Conservation (phyloP, 2,329 filamentous ascomycete species). For the Aspergillus unguis region DNA sequence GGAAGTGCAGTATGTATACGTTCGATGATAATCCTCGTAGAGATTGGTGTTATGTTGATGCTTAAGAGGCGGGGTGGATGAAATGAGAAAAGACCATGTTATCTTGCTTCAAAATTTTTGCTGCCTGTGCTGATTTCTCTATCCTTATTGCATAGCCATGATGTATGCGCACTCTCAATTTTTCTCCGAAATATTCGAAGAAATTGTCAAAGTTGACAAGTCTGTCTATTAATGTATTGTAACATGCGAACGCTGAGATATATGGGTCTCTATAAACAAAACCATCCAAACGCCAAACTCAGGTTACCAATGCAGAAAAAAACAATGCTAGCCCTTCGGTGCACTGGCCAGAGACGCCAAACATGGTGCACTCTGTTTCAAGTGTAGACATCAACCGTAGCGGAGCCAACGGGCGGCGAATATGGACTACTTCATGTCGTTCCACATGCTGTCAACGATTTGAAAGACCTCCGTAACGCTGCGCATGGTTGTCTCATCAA, state of each 20-base stretch:
- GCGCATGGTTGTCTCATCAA: conserved; percentile 70
- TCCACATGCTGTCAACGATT: conserved; percentile 78
- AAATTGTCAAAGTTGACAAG: too few relatives aligned
- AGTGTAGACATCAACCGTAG: too few relatives aligned
- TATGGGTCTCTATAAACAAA: not conserved
- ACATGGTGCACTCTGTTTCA: too few relatives aligned
- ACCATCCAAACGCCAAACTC: not conserved
- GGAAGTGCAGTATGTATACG: not conserved
- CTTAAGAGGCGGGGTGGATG: conserved; percentile 1
- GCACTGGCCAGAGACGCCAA: too few relatives aligned
- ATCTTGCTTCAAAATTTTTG: not conserved
- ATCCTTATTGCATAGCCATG: conserved; percentile 22
- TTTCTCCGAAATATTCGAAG: conserved; percentile 5
- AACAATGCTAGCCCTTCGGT: not conserved
- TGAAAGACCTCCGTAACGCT: conserved; percentile 89
- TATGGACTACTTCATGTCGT: conserved; percentile 49
- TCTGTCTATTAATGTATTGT: not conserved
- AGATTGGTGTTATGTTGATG: not conserved
- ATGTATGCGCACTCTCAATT: conserved; percentile 11
- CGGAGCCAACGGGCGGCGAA: too few relatives aligned
- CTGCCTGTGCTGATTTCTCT: conserved; percentile 9
- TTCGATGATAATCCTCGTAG: too few relatives aligned
- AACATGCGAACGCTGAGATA: not conserved
- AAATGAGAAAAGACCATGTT: conserved; percentile 12
- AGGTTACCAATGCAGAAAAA: not conserved